Base-by-base conservation (phyloP, 192 early-diverging fungal genomes). In the Podila horticola region DNA sequence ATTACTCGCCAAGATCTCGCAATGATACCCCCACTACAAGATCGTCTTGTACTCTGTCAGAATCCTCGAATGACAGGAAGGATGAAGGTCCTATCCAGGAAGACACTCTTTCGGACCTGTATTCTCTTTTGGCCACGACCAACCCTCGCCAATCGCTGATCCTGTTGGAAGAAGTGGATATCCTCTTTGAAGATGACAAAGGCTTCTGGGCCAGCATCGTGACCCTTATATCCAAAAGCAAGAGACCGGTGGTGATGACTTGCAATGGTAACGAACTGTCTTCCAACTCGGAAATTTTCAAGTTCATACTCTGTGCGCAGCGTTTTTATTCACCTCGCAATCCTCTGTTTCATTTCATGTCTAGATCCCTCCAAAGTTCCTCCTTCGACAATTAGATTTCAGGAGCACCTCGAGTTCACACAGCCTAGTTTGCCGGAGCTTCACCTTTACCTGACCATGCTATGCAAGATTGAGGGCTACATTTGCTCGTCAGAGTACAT, bases 121-220 rank as follows among this genome's bases (percentile, higher is more conserved):
- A 81, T 48, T 81, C 77, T 9, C 62, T 81, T 5, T 41, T 81
- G 45, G 26, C 71, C 7, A 81, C 77, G 0, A 71, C 71, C 2
- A 74, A 81, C 26, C 82, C 87, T 48, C 82, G 73, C 15, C 91
- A 93, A 62, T 86, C 91, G 65, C 75, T 97, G 38, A 88, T 97
- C 26, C 76, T 97, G n/a, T 83, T 97, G 29, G 95, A 97, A 71
- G 92, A 97, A 36, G 91, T 92, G 2, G 95, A 97, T 71, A 82
- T 95, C 15, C 69, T 95, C 8, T 95, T 91, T 87, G 92, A 95
- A 38, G 89, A 92, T 29, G 95, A 97, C 71, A 91, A 91, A 50
- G 91, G 92, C 4, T 91, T 95, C 41, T 95, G 94, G 93, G 72
- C 88, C 1, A 91, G 90, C 2, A 86, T 97, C 12, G 85, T 87